Evolutionary conservation across 1,284 basidiomycete species (phyloP), one percentile per base, ranked within the genome.

Genomic region (Cryptococcus jaspeensis): DNA sequence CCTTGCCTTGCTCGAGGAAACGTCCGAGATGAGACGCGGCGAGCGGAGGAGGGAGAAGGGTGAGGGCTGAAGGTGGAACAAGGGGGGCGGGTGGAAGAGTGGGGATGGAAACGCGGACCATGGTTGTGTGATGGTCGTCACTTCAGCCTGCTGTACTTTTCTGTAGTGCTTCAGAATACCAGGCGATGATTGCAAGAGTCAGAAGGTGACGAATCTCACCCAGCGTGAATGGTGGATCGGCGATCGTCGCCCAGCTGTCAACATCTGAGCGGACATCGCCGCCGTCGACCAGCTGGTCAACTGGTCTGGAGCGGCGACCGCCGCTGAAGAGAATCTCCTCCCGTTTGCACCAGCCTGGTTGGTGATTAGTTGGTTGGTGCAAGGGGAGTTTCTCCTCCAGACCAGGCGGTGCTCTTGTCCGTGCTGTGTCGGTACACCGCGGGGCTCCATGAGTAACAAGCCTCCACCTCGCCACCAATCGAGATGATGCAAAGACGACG

Each of bases 1-100:
- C 85, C 74, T 85, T 86, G 40, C 89, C 89, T 1, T 80, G 78
- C 0, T 80, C 74, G 12, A 95, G 75, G 66, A 93, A 93, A 2
- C 79, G 70, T 4, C 84, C 78, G 38, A 93, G 82, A 53, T 85
- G 83, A 20, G 86, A 80, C 28, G 86, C 79, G 3, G 89, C 89
- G 49, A 81, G 82, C 16, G 78, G 71, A 5, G 81, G 71, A 2
- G 74, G 63, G 15, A 74, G 59, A 28, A 57, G 61, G 13, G 85
- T 78, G 53, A 87, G 45, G 66, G 70, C 55, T 77, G 66, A 64
- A 3, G 71, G 70, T 1, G 73, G 59, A 78, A 76, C 53, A 12
- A 66, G 81, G 64, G 87, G 76, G 43, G 81, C 77, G 51, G 82
- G 76, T 4, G 89, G 88, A 55, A 92, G 84, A 62, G 84, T 86